Percentiles rank a stretch among this genome's conserved stretches.
These are phyloP conservation scores for Blastobotrys malaysiensis DNA, from an alignment of 1,139 yeast genomes.

Conservation along the genomic window DNA sequence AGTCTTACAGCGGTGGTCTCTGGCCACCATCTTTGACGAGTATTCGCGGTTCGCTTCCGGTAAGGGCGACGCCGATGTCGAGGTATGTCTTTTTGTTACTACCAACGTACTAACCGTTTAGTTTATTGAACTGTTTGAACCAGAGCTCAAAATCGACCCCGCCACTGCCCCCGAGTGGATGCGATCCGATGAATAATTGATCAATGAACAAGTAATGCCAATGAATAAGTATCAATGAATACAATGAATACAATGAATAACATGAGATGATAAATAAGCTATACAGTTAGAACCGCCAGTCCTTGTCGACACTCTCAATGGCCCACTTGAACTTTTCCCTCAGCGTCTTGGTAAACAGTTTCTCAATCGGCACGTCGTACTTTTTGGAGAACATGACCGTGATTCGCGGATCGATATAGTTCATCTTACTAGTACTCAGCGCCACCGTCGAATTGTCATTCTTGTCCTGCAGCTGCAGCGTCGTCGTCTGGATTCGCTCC, in stretches of 20 bases:
- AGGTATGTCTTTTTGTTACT: constrained; percentile 24
- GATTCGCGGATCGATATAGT: constrained; percentile 91
- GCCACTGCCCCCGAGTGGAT: constrained; percentile 32
- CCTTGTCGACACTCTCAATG: constrained; percentile 77
- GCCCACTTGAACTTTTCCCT: constrained; percentile 97
- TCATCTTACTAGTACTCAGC: constrained; percentile 86
- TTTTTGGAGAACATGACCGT: constrained; percentile 87
- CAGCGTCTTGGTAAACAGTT: constrained; percentile 81
- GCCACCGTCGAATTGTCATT: constrained; percentile 95
- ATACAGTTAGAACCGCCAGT: constrained; percentile 65
- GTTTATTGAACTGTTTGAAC: constrained; percentile 28
- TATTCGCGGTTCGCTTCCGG: constrained; percentile 91
- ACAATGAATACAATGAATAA: too few relatives aligned
- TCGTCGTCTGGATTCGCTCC: constrained; percentile 60
- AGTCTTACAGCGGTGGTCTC: constrained; percentile 84
- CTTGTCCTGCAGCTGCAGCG: constrained; percentile 77
- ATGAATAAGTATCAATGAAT: too few relatives aligned
- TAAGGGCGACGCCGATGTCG: constrained; percentile 81
- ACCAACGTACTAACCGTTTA: constrained; percentile 1
- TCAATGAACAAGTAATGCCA: background rate
- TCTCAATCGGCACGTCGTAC: constrained; percentile 85
- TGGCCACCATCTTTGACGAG: constrained; percentile 90
- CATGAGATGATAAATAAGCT: background rate
- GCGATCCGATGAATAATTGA: constrained; percentile 6
- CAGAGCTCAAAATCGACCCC: constrained; percentile 26